Conservation (phyloP, 164 flowering plant species). For the Sextonia rubra region DNA sequence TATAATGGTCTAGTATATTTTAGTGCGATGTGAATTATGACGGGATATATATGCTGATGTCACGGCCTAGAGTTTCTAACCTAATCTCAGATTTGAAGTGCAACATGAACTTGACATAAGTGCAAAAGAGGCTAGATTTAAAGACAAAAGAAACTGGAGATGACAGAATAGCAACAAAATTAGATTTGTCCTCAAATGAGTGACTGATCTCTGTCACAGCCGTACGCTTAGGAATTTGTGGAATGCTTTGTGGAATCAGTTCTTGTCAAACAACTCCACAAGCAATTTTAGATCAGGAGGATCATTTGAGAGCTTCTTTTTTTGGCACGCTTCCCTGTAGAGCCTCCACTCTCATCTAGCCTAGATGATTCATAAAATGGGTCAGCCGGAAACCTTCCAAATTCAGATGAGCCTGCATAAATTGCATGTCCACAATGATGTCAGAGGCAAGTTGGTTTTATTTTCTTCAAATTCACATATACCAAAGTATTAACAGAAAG, state of each 20-base stretch:
- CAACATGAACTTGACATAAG: too few relatives aligned
- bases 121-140: too few relatives aligned
- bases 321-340: slow-evolving; percentile 33
- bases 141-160: too few relatives aligned
- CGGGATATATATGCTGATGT: too few relatives aligned
- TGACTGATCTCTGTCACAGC: slow-evolving; percentile 32
- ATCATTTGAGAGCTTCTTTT: slow-evolving; percentile 21
- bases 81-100: too few relatives aligned
- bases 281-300: slow-evolving; percentile 36
- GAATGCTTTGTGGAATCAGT: slow-evolving; percentile 17
- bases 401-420: slow-evolving; percentile 6
- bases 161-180: too few relatives aligned
- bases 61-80: too few relatives aligned
- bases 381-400: slow-evolving; percentile 7
- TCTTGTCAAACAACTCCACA: slow-evolving; percentile 44
- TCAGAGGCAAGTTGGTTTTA: background rate
- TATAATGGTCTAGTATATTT: too few relatives aligned
- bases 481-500: too few relatives aligned
- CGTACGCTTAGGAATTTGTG: slow-evolving; percentile 35
- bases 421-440: background rate
- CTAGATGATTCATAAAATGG: slow-evolving; percentile 12
- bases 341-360: slow-evolving; percentile 27
- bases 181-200: background rate
- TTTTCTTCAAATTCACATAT: background rate
- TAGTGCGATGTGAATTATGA: too few relatives aligned